A percentile compares a stretch with the other conserved stretches of the same genome.
Evolutionary conservation across 768 basidiomycete genomes (phyloP).

Genomic region (Mycena haematopus): DNA sequence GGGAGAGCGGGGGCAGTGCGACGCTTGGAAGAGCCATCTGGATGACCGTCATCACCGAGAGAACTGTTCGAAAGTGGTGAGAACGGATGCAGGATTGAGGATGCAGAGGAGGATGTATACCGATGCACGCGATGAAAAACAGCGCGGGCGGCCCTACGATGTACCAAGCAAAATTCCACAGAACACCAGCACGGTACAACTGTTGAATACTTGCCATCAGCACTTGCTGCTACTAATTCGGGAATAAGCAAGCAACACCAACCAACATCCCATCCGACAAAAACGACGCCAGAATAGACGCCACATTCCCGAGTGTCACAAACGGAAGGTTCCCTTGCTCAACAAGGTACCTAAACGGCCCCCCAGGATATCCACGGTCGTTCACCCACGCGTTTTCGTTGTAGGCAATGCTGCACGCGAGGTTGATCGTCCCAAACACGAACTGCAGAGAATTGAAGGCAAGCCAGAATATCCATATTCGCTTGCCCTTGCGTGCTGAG

Average conservation of each 20-base stretch:
- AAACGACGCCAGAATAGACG: constrained; percentile 39
- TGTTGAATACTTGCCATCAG: constrained; percentile 14
- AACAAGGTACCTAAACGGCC: constrained; percentile 39
- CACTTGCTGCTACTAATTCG: not conserved
- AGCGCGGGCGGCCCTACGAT: constrained; percentile 31
- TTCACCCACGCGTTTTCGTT: constrained; percentile 29
- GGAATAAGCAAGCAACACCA: constrained; percentile 8
- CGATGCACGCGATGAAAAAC: constrained; percentile 31
- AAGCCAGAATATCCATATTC: constrained; percentile 23
- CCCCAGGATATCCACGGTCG: constrained; percentile 26
- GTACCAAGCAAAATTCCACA: constrained; percentile 37
- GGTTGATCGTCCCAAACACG: constrained; percentile 26
- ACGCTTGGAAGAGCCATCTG: constrained; percentile 37
- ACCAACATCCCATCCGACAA: constrained; percentile 48
- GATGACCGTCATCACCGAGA: constrained; percentile 40
- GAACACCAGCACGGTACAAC: constrained; percentile 44
- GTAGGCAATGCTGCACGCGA: constrained; percentile 23
- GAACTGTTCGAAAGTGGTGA: constrained; percentile 28
- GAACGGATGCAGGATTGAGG: not conserved
- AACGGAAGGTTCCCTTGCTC: constrained; percentile 35
- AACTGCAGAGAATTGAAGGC: constrained; percentile 19
- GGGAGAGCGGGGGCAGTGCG: constrained; percentile 37
- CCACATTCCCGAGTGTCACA: constrained; percentile 31
- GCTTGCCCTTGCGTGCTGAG: not conserved
- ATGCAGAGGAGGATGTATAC: constrained; percentile 11